Conservation (phyloP, 2,329 filamentous ascomycete species). For the Paecilomyces formosus region DNA sequence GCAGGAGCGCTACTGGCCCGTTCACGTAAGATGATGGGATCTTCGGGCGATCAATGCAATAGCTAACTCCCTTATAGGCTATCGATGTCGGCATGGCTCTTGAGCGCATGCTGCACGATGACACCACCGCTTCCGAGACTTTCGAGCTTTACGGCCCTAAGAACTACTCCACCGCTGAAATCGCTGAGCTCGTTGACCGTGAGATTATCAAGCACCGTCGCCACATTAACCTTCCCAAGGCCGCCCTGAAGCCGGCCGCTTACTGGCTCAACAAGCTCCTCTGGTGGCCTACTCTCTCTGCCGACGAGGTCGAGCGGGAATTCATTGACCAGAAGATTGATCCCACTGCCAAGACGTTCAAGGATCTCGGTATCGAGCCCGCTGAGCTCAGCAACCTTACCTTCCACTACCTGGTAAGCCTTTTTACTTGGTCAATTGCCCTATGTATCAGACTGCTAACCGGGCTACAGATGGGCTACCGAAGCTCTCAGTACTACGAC, state of each 20-base stretch:
- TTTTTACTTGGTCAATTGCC: background rate
- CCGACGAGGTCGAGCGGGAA: conserved; percentile 83
- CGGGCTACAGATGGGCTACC: conserved; percentile 68
- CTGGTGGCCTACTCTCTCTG: conserved; percentile 82
- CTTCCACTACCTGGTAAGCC: conserved; percentile 83
- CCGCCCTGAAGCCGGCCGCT: conserved; percentile 66
- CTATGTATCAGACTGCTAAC: conserved; percentile 8
- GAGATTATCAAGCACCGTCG: conserved; percentile 87
- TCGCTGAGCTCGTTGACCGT: conserved; percentile 77
- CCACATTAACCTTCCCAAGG: conserved; percentile 86
- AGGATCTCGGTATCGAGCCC: conserved; percentile 83
- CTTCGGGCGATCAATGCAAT: background rate
- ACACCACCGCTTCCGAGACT: conserved; percentile 81
- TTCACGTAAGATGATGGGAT: conserved; percentile 59
- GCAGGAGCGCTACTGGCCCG: conserved; percentile 82
- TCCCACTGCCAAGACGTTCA: conserved; percentile 85
- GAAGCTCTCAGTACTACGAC: conserved; percentile 83
- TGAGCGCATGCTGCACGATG: conserved; percentile 84
- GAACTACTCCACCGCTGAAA: conserved; percentile 82
- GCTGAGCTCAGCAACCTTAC: conserved; percentile 79
- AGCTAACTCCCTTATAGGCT: conserved; percentile 44
- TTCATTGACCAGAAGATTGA: conserved; percentile 92
- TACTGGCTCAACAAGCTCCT: conserved; percentile 69
- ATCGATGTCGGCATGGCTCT: conserved; percentile 87
- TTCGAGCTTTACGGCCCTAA: conserved; percentile 92